A percentile compares a stretch with the other conserved stretches of the same genome.
phyloP scores from a whole-genome alignment of 345 rosid genomes.

The Salix arbutifolia region DNA sequence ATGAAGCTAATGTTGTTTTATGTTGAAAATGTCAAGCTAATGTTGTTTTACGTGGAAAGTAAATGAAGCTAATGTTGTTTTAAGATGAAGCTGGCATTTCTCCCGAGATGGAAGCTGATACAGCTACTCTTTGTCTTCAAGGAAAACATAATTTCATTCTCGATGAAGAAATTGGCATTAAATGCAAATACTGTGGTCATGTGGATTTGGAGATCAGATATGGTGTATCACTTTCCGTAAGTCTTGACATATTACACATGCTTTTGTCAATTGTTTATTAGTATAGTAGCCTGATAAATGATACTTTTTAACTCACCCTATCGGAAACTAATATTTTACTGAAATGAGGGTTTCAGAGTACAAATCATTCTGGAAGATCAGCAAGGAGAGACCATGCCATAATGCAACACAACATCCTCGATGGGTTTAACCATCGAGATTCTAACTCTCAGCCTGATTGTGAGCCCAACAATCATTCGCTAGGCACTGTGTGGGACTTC shows the following conservation, averaged over 20 bases:
- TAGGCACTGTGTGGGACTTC: conserved; percentile 65
- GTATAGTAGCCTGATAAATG: neutral
- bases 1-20: neutral
- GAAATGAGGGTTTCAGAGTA: conserved; percentile 21
- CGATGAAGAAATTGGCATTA: conserved; percentile 52
- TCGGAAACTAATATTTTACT: neutral
- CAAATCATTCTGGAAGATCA: conserved; percentile 21
- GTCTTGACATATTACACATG: conserved; percentile 2
- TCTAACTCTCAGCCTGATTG: conserved; percentile 2
- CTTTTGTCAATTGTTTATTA: neutral
- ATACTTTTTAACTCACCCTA: no score
- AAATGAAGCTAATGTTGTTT: no score
- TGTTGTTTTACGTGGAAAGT: no score
- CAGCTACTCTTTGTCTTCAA: conserved; percentile 18
- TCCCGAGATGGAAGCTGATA: conserved; percentile 2
- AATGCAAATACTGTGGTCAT: conserved; percentile 37
- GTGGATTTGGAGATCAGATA: conserved; percentile 41
- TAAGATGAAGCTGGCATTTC: neutral
- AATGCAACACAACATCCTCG: conserved; percentile 6
- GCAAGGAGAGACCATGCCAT: conserved; percentile 8
- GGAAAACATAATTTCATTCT: conserved; percentile 43
- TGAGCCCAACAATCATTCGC: neutral
- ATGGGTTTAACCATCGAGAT: conserved; percentile 14
- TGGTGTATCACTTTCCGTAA: conserved; percentile 46
- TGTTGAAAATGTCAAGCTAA: conserved; percentile 5